Conservation (phyloP, 805 yeast genomes). For the Ogataea nakhonphanomensis region DNA sequence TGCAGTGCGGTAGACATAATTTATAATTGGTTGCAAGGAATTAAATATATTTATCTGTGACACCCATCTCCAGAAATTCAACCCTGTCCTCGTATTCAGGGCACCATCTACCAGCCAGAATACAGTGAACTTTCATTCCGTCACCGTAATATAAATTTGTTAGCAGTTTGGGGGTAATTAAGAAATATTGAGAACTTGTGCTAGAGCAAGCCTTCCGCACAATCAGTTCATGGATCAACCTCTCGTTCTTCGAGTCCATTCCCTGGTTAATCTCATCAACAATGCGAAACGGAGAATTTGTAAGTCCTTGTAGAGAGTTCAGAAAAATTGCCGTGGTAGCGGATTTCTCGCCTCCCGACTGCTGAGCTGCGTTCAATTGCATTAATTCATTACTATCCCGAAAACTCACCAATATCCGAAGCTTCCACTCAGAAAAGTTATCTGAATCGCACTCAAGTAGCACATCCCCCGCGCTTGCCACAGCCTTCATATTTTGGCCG, state of each 20-base stretch:
- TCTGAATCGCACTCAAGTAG: constrained; percentile 48
- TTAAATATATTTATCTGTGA: constrained; percentile 23
- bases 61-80: constrained; percentile 31
- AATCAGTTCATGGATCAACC: constrained; percentile 78
- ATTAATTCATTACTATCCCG: constrained; percentile 71
- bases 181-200: constrained; percentile 68
- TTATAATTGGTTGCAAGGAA: neutral
- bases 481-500: constrained; percentile 59
- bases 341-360: constrained; percentile 97
- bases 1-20: neutral
- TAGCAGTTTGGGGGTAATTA: constrained; percentile 88
- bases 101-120: constrained; percentile 50
- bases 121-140: constrained; percentile 82
- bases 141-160: constrained; percentile 74
- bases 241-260: constrained; percentile 92
- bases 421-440: constrained; percentile 70
- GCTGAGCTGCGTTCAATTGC: constrained; percentile 78
- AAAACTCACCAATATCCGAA: constrained; percentile 82
- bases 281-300: constrained; percentile 87
- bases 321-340: constrained; percentile 89
- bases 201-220: constrained; percentile 74
- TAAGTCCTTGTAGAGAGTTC: constrained; percentile 84
- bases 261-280: constrained; percentile 99
- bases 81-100: constrained; percentile 20
- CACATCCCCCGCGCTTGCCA: constrained; percentile 88